Evolutionary conservation across 352 stramenopile genomes (phyloP).

Genomic region (Pythium aphanidermatum): DNA sequence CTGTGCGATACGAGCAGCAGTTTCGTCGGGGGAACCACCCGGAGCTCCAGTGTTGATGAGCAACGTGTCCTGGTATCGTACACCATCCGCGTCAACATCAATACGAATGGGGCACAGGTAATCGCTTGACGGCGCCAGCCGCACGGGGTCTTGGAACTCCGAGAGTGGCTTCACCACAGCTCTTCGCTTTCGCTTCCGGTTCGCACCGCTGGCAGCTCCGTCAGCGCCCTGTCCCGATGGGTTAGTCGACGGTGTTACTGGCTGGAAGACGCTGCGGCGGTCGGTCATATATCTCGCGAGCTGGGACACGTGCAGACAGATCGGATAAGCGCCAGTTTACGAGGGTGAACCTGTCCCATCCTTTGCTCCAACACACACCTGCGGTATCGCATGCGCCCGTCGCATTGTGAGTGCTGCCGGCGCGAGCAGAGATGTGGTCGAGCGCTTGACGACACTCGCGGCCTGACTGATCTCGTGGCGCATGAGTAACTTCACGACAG

Average conservation of each 20-base stretch:
- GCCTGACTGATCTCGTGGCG: slow-evolving; percentile 37
- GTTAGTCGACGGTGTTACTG: background rate
- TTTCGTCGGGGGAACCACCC: slow-evolving; percentile 36
- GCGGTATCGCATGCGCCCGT: slow-evolving; percentile 30
- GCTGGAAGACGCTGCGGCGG: slow-evolving; percentile 20
- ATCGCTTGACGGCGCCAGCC: slow-evolving; percentile 22
- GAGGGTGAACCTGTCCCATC: no score
- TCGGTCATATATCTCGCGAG: slow-evolving; percentile 22
- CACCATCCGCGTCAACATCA: slow-evolving; percentile 67
- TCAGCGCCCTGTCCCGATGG: slow-evolving; percentile 1
- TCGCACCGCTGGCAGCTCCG: background rate
- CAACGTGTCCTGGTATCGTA: slow-evolving; percentile 74
- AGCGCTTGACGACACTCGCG: slow-evolving; percentile 11
- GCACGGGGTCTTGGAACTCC: slow-evolving; percentile 20
- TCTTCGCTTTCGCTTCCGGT: slow-evolving; percentile 62
- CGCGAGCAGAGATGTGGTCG: slow-evolving; percentile 30
- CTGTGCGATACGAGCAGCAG: slow-evolving; percentile 49
- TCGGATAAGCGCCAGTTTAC: background rate
- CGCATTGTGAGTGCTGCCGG: slow-evolving; percentile 25
- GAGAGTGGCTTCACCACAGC: slow-evolving; percentile 27
- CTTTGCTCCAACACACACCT: slow-evolving; percentile 35
- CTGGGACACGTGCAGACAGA: slow-evolving; percentile 11
- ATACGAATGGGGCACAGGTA: slow-evolving; percentile 69
- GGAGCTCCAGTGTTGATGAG: slow-evolving; percentile 43
- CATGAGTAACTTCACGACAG: slow-evolving; percentile 59